Evolutionary conservation across 2,329 filamentous ascomycete genomes (phyloP), one percentile per base, ranked within the genome.

Genomic region (Phaeomoniella chlamydospora): DNA sequence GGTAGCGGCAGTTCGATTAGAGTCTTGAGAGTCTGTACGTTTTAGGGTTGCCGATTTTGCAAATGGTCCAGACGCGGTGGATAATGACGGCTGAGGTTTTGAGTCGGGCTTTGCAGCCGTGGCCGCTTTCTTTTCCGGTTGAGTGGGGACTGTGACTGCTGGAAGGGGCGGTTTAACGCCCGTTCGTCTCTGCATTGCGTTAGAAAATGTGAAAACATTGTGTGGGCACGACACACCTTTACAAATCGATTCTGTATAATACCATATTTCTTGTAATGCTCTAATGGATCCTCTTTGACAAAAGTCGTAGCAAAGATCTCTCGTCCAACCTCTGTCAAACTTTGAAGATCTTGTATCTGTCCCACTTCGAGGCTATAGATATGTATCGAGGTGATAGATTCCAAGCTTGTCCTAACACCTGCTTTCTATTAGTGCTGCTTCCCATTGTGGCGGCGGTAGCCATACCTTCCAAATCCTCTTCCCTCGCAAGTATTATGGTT

Each of bases 301-400:
- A 70, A 64, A 3, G 36, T 36, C 3, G 76, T 62, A 5, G 65
- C 64, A 13, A 68, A 58, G 6, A 82, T 63, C 41, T 82, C 72
- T 16, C 74, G 69, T 30, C 74, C 74, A 29, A 77, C 72, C 37
- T 90, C 78, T 3, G 77, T 74, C 29, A 94, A 63, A 1, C 78
- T 55, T 46, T 83, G 74, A 13, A 90, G 58, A 49, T 88, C 77
- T 55, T 77, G 79, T 12, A 86, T 63, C 1, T 76, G 70, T 26
- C 74, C 70, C 1, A 81, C 70, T 30, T 82, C 77, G 13, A 96
- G 52, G 49, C 86, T 94, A 61, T 96, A 96, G 31, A 96, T 62
- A 48, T 94, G 85, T 40, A 94, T 77, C 0, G 83, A 81, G 0
- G 67, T 69, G 37, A 94, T 74, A n/a, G 74, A 64, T 34, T 80